Base-by-base conservation (phyloP, 768 basidiomycete species). In the Leccinum sublutescens region DNA sequence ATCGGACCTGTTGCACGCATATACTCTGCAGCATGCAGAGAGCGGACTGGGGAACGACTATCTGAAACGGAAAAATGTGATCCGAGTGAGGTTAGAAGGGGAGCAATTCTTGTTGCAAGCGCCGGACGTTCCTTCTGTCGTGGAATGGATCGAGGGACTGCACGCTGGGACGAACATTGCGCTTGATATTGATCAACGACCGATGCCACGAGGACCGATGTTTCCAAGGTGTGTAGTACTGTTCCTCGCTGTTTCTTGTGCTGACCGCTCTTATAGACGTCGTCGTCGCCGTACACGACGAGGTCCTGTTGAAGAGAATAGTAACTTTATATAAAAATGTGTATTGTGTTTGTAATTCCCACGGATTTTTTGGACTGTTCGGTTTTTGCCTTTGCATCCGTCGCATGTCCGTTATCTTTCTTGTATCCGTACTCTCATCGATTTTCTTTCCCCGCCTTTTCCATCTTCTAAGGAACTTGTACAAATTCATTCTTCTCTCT, bases 61-160 rank as follows among this genome's bases (percentile, higher is more conserved):
- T 75, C 38, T 85, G 63, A 98, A 98, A 81, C 80, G 95, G 62
- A 89, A 85, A 78, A 91, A 98, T 71, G 96, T 98, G 49, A 94
- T 98, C 34, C 82, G 97, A 21, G 85, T 98, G 29, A 77, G 96
- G 58, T 77, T 94, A 63, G 94, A 97, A 71, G 97, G 96, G 12
- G 93, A 98, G 77, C 97, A 99, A 76, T 99, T 99, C 75, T 77
- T 99, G 65, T 67, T 99, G 65, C 96, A 99, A 75, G 91, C 92
- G 3, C 83, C 80, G 52, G 88, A 91, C 68, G 87, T 94, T 40
- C 80, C 85, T 48, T 85, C 86, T 27, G 95, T 98, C 2, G 92
- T 98, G 56, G 85, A 89, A 55, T 95, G 96, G 94, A 95, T 99
- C 61, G 96, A 99, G 89, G 89, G 85, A 11, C 81, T 98, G 60